Base-by-base conservation (phyloP, 441 rosid genomes). In the Erodium trifolium region DNA sequence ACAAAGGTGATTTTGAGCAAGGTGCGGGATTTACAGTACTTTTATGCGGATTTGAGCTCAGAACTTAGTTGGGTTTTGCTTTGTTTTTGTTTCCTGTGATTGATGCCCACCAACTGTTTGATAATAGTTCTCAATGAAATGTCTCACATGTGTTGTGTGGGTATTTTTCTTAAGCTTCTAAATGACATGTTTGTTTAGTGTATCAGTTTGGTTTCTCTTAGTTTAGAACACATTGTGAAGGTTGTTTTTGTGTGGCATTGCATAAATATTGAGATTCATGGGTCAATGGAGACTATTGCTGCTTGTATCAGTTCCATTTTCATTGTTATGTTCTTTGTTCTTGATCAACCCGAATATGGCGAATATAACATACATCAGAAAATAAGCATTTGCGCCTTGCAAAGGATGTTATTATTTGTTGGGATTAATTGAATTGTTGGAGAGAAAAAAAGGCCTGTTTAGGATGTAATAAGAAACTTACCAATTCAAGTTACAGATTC, bases 101-200 rank as follows among this genome's bases (percentile, higher is more conserved):
- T 14, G 5, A 34, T 5, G 63, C 53, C 6, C 41, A 67, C 8
- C 53, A 83, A 9, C 67, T 88, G 93, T 82, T 87, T 77, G 96
- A 77, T 62, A 67, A 79, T 84, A 83, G 78, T 81, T 76, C 83
- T 64, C 60, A 83, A 0, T 67, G 82, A 78, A 69, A 23, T 10
- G 27, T 55, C 62, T 55, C 62, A 55, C 27, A 16, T 16, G 10
- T n/a, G 60, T 53, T n/a, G 19, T 53, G 19, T 53, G 63, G 63
- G 11, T 59, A 8, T 18, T 19, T 13, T 19, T 59, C 31, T 59
- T 10, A 18, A 7, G 63, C 11, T 4, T 59, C 11, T 18, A 59
- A 59, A 17, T 9, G 9, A 59, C 63, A 17, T 59, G 63, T 59
- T 59, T 59, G 12, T 59, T 17, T 59, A 1, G 10, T 57, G 63